Evolutionary conservation across 805 yeast species (phyloP), one percentile per base, ranked within the genome.

Genomic region (Metschnikowia lochheadii): DNA sequence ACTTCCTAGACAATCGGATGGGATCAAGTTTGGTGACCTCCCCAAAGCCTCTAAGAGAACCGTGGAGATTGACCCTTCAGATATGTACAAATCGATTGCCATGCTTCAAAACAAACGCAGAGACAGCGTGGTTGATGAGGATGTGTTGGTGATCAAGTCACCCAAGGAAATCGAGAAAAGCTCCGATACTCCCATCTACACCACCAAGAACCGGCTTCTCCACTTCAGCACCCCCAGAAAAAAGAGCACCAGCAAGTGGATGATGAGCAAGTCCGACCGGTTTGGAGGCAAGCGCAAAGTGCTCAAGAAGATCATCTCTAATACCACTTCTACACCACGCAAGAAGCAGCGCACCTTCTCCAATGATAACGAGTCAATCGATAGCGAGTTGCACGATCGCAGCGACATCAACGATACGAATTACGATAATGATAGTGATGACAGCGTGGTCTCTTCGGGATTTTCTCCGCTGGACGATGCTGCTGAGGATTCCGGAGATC

Each of bases 81-180:
- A 91, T 62, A 84, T 90, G 82, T 85, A 76, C 63, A 76, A 85
- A 72, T 89, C 96, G 3, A 85, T 90, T 57, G 83, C 89, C 39
- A 83, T 90, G 84, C 71, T 91, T 70, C 85, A 85, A 57, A 76
- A 76, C 49, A 70, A 68, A n/a, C 66, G 21, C 63, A 65, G 37
- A 59, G 62, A 53, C 45, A 52, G 55, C 41, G 57, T 52, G 33
- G 48, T 51, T 34, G 81, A 84, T 35, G 95, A 92, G 0, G 94
- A 92, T 4, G 90, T 92, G 1, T 67, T 89, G 34, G 81, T 85
- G 6, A 85, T 90, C 40, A 78, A 78, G 52, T 84, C 94, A 0
- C 96, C 98, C 1, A 80, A 85, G 17, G 95, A 85, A 58, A 72
- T 86, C 52, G 87, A 78, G 58, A 61, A 68, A 14, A 65, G 63